Evolutionary conservation across 2,329 filamentous ascomycete species (phyloP), one percentile per base, ranked within the genome.

Genomic region (Talaromyces sp.): DNA sequence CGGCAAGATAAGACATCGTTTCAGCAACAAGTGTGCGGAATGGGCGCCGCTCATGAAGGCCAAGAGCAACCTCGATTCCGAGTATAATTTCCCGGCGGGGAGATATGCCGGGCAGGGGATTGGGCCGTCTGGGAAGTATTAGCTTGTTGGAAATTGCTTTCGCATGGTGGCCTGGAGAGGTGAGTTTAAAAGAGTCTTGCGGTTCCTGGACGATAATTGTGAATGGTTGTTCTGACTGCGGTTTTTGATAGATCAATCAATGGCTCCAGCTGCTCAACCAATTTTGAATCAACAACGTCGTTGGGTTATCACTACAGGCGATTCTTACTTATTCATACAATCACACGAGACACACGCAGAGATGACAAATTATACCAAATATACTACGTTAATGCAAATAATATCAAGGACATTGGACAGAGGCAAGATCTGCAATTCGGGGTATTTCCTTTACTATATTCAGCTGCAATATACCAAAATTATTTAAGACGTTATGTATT

Each of bases 21-120:
- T 61, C 29, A 41, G 43, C 11, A 26, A 52, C 31, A 58, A 60
- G 32, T 54, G 24, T 2, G 49, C 55, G 31, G 55, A 62, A 13
- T 67, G 64, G 66, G 66, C 65, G 5, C 58, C 63, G 13, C 24
- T 67, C 51, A 64, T 66, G 63, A 61, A 63, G 14, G 65, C 66
- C n/a, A 65, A 64, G 53, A 64, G 56, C 27, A 54, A 65, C 32
- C 46, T 64, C 52, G 64, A 65, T 41, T 58, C 60, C 11, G 62
- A 66, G 17, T 65, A 67, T 41, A 65, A 56, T 9, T 66, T 67
- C 46, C 60, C 62, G 3, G n/a, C 49, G 1, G 64, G 61, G 1
- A 50, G 61, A 26, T 61, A 57, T 29, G 62, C 62, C 3, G 63
- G 65, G 8, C 58, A 65, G 54, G 54, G 29, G 4, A 55, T 6